Evolutionary conservation across 192 early-diverging fungal genomes (phyloP).

Genomic region (Backusella circina): DNA sequence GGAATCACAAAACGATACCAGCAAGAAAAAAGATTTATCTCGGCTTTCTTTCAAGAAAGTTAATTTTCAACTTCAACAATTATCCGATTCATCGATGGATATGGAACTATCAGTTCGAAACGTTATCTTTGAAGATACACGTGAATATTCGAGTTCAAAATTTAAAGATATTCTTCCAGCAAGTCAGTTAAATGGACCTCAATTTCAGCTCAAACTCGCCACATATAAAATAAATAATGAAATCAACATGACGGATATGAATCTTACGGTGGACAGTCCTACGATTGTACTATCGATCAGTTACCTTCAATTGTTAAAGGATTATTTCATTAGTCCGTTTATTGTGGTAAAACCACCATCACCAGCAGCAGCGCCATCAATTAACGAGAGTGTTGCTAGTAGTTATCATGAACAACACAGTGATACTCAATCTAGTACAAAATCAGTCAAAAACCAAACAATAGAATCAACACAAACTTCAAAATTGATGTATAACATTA

Average conservation of each 20-base stretch:
- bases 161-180: constrained; percentile 70
- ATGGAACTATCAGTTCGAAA: constrained; percentile 58
- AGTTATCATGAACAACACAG: neutral
- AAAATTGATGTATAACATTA: constrained; percentile 45
- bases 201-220: constrained; percentile 40
- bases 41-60: constrained; percentile 22
- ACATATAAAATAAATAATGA: constrained; percentile 1
- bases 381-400: constrained; percentile 1
- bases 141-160: constrained; percentile 49
- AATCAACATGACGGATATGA: constrained; percentile 46
- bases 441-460: neutral
- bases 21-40: constrained; percentile 6
- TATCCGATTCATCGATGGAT: constrained; percentile 45
- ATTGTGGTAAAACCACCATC: constrained; percentile 17
- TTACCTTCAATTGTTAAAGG: constrained; percentile 62
- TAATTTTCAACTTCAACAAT: constrained; percentile 42
- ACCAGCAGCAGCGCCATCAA: constrained; percentile 7
- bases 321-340: constrained; percentile 62
- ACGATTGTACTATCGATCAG: constrained; percentile 71
- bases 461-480: neutral
- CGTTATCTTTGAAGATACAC: constrained; percentile 61
- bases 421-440: neutral
- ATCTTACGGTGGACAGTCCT: constrained; percentile 62
- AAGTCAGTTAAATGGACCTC: constrained; percentile 40
- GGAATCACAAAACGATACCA: neutral